phyloP scores from a whole-genome alignment of 202 grass and related monocot species.

The Dendrocalamus latiflorus region DNA sequence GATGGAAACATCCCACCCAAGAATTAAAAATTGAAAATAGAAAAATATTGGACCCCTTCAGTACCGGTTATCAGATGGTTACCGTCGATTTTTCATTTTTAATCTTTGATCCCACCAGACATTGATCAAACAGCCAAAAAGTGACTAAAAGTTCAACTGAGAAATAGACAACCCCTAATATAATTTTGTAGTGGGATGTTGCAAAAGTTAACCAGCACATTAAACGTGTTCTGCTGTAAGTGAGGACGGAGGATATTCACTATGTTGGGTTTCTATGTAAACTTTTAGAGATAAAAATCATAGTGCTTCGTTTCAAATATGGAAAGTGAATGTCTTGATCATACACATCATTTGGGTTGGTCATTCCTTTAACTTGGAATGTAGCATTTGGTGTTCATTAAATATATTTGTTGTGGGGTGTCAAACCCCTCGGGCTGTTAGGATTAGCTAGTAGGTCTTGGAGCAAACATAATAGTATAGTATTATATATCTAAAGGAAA shows the following conservation, averaged over 20 bases:
- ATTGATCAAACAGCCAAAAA: too few relatives aligned
- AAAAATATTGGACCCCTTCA: too few relatives aligned
- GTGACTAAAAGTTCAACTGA: too few relatives aligned
- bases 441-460: too few relatives aligned
- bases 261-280: conserved; percentile 94
- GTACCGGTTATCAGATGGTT: too few relatives aligned
- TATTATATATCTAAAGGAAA: too few relatives aligned
- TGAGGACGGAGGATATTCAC: conserved; percentile 91
- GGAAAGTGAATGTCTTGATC: conserved; percentile 60
- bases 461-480: too few relatives aligned
- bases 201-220: not conserved
- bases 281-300: conserved; percentile 97
- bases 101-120: too few relatives aligned
- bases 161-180: not conserved
- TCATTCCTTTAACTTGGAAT: conserved; percentile 12
- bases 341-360: not conserved
- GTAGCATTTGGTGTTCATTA: conserved; percentile 24
- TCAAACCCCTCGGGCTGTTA: too few relatives aligned
- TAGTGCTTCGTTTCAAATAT: conserved; percentile 99
- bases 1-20: too few relatives aligned
- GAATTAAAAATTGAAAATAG: too few relatives aligned
- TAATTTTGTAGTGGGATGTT: not conserved
- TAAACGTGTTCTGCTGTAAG: conserved; percentile 19
- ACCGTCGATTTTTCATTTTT: too few relatives aligned
- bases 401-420: not conserved